Evolutionary conservation across 2,329 filamentous ascomycete genomes (phyloP), one percentile per base, ranked within the genome.

Genomic region (Colletotrichum magnum): DNA sequence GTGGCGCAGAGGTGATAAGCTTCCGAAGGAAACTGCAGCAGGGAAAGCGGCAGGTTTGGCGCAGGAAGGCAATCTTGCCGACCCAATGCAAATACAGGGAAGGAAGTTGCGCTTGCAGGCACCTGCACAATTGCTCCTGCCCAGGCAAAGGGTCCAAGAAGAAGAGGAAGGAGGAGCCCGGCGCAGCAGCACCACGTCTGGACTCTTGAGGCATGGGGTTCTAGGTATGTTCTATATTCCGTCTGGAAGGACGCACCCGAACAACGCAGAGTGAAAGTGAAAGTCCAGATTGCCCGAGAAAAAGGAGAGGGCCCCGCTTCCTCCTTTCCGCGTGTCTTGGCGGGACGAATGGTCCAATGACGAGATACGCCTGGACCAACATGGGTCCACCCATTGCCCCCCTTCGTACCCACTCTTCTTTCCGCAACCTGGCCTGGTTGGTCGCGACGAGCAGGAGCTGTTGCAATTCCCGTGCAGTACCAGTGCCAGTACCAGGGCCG

Each of bases 321-420:
- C 66, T 69, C 61, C 66, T 69, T 69, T 69, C 56, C 66, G 61
- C 50, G 54, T 13, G 63, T 56, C 61, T 69, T 69, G 66, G 66
- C 66, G 56, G 61, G 54, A 69, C 32, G 50, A 28, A 45, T 28
- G 43, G 9, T 56, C 66, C 66, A 69, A 69, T 69, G 54, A 51
- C 12, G 18, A 28, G 24, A 36, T n/a, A 48, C 39, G 13, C 36
- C 43, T 45, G 28, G 51, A 32, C 32, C 66, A 51, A 45, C 62
- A 43, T 4, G 15, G 32, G 24, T 32, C 66, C 66, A 65, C 43
- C 13, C n/a, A 4, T n/a, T n/a, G 16, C 48, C 43, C 48, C 48
- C 51, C 21, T 24, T 36, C 32, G 32, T 36, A 7, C 9, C 66
- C 66, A 69, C 61, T n/a, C 12, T 47, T 0, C 21, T 26, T 36